phyloP scores from a whole-genome alignment of 2,329 filamentous ascomycete genomes.

The Trichoderma simmonsii region DNA sequence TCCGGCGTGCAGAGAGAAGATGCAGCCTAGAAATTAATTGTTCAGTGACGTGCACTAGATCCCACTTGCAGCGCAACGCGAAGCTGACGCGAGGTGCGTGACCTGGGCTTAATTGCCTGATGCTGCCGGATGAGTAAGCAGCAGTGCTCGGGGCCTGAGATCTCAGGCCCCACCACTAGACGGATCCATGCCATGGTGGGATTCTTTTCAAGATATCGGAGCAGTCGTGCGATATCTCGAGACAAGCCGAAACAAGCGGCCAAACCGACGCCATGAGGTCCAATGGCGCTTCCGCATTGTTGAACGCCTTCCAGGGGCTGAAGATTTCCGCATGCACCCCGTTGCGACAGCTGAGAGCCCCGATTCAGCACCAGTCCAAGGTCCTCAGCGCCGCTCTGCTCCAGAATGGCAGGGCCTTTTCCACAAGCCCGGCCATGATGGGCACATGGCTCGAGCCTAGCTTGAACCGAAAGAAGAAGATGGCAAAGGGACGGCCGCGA shows the following conservation, averaged over 20 bases:
- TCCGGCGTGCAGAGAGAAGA: constrained; percentile 1
- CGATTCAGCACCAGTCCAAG: constrained; percentile 30
- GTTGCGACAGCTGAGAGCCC: constrained; percentile 38
- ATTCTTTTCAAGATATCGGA: constrained; percentile 35
- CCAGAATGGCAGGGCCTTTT: constrained; percentile 63
- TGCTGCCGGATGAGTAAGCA: not conserved
- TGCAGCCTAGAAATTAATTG: constrained; percentile 30
- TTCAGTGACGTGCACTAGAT: constrained; percentile 35
- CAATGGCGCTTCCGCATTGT: constrained; percentile 42
- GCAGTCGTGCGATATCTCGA: not conserved
- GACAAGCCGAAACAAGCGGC: constrained; percentile 25
- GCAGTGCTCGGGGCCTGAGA: constrained; percentile 21
- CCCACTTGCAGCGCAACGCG: constrained; percentile 34
- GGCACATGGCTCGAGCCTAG: constrained; percentile 82
- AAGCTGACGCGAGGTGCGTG: constrained; percentile 46
- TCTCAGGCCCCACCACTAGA: constrained; percentile 25
- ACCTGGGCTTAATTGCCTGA: constrained; percentile 34
- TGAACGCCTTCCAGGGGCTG: constrained; percentile 51
- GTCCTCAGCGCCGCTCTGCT: constrained; percentile 34
- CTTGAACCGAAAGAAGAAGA: constrained; percentile 72
- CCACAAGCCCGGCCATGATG: constrained; percentile 58
- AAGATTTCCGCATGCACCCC: constrained; percentile 42
- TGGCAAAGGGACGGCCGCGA: constrained; percentile 85
- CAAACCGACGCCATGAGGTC: constrained; percentile 44
- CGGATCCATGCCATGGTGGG: constrained; percentile 13